These are phyloP conservation scores for Canavalia gladiata DNA, from an alignment of 306 rosid species.

Conservation along the genomic window DNA sequence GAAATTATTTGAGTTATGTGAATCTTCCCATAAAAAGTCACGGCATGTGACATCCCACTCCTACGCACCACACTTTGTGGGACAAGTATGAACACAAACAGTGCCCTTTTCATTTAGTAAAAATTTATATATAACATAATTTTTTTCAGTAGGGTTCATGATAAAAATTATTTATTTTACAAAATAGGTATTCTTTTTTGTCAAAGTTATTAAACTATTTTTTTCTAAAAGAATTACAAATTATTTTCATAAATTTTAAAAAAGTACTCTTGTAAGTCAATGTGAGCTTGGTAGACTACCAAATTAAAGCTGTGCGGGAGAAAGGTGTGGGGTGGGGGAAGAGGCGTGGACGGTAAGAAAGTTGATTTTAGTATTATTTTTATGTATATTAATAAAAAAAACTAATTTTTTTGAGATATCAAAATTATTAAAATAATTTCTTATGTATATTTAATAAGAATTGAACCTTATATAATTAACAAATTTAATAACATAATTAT, in stretches of 20 bases:
- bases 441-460: no score
- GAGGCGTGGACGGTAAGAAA: not conserved
- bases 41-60: slow-evolving; percentile 53
- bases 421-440: no score
- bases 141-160: not conserved
- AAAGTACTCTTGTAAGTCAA: slow-evolving; percentile 7
- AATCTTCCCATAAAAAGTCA: slow-evolving; percentile 57
- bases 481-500: no score
- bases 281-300: slow-evolving; percentile 33
- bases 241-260: not conserved
- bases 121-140: not conserved
- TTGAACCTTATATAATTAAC: no score
- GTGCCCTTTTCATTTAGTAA: not conserved
- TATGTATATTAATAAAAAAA: no score
- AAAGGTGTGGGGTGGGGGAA: not conserved
- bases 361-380: not conserved
- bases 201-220: not conserved
- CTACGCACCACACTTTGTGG: slow-evolving; percentile 37
- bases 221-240: no score
- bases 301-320: not conserved
- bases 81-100: slow-evolving; percentile 36
- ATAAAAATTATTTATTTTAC: not conserved
- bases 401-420: no score
- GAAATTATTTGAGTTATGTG: slow-evolving; percentile 39
- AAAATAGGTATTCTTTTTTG: no score